phyloP scores from a whole-genome alignment of 129 eudicot genomes.

The Calendula officinalis region DNA sequence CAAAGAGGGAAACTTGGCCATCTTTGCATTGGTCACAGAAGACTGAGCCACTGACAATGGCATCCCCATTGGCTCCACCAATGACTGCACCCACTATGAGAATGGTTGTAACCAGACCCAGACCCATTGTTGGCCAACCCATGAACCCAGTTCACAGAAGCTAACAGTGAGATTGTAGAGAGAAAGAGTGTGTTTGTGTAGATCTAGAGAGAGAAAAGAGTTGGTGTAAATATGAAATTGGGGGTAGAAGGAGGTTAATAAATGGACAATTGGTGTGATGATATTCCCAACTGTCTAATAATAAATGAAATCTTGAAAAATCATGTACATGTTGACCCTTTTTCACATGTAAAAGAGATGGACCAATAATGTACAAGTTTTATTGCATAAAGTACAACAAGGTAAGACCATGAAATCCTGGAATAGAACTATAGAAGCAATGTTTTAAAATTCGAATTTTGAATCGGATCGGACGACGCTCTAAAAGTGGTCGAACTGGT shows the following conservation, averaged over 20 bases:
- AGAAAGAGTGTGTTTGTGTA: slow-evolving; percentile 11
- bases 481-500: too few relatives aligned
- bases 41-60: slow-evolving; percentile 84
- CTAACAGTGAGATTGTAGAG: slow-evolving; percentile 10
- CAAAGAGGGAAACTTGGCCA: slow-evolving; percentile 79
- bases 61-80: slow-evolving; percentile 59
- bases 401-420: background rate
- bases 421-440: too few relatives aligned
- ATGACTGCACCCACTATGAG: slow-evolving; percentile 61
- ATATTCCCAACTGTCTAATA: slow-evolving; percentile 35
- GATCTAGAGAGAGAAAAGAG: slow-evolving; percentile 2
- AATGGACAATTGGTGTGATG: slow-evolving; percentile 35
- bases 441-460: too few relatives aligned
- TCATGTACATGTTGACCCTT: slow-evolving; percentile 26
- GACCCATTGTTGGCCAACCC: slow-evolving; percentile 38
- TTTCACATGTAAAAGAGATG: slow-evolving; percentile 33
- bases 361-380: slow-evolving; percentile 12
- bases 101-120: slow-evolving; percentile 39
- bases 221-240: slow-evolving; percentile 22
- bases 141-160: slow-evolving; percentile 30
- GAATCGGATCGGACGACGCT: too few relatives aligned
- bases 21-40: slow-evolving; percentile 98
- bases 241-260: slow-evolving; percentile 38
- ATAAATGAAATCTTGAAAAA: slow-evolving; percentile 35
- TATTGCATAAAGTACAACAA: slow-evolving; percentile 14